Base-by-base conservation (phyloP, 202 grass and related monocot genomes). In the Eragrostis tef region DNA sequence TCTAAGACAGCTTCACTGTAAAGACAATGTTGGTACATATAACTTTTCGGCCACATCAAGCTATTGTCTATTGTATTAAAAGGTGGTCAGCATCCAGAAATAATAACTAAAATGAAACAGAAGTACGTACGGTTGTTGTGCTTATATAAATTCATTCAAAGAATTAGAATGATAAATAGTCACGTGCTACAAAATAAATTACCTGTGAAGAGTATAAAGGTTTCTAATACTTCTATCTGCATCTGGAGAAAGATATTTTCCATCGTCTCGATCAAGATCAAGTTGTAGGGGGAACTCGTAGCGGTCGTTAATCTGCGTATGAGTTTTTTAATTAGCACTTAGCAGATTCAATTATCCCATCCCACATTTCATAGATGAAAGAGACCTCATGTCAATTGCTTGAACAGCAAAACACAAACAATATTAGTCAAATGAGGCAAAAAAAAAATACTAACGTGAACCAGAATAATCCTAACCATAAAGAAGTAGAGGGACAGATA, bases 141-240 rank as follows among this genome's bases (percentile, higher is more conserved):
- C 53, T 22, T 59, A 48, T 70, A 85, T 80, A 50, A 29, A 51
- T 81, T 1, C 15, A 85, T 71, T 48, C 75, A 63, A 51, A 52
- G 43, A 61, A 43, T 44, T 48, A 13, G 36, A 48, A 81, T 9
- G 21, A 66, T 17, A 47, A 43, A 22, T 7, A 36, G 56, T 54
- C 50, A 53, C n/a, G 50, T 57, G 22, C 44, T 2, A 11, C 2
- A 69, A 61, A 82, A 86, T 22, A 34, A 51, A 59, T 79, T 79
- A 97, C 94, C 94, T 97, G 71, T 97, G 94, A 65, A 97, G 88
- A 49, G 94, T 97, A 81, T 97, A 97, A 78, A 97, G 86, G 79
- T 97, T 97, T 73, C 94, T 87, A 50, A 97, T 92, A 78, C 82
- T 97, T 88, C 86, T 90, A 89, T 97, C 86, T 52, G 94, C 94